Evolutionary conservation across 2,329 filamentous ascomycete genomes (phyloP), one percentile per base, ranked within the genome.

Genomic region (Aureobasidium leucospermi): DNA sequence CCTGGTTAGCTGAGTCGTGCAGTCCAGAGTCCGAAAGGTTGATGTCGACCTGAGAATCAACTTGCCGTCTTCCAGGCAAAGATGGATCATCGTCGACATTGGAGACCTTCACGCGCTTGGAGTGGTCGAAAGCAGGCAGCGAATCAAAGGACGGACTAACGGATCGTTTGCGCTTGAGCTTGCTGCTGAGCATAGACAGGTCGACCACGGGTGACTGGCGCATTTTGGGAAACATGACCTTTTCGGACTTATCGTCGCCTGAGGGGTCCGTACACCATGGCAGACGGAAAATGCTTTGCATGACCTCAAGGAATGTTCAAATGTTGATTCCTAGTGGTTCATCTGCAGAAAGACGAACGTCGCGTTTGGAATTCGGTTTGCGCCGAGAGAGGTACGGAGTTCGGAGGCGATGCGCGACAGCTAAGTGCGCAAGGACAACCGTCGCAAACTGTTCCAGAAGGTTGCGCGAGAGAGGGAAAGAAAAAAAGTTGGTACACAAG

Each of bases 131-230:
- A 60, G 59, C 67, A 57, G 53, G 61, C 41, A 62, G 64, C 46
- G 56, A 65, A 65, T 60, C 57, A 32, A 67, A 64, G 39, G 78
- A 77, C 46, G 74, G 72, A 63, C 78, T 82, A 63, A 77, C 76
- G 34, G 77, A 77, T 59, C 79, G 76, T 71, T 85, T 85, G 63
- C 83, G 79, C 76, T 86, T 86, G 67, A 83, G 72, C 66, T 79
- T 78, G 64, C 76, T 78, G 65, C 76, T 78, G 65, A 78, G 69
- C 65, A 74, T 69, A 41, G 76, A 72, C 59, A 79, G 75, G 61
- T 78, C 76, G 66, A 78, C 71, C 59, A 76, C 71, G 16, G 76
- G 75, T 64, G 74, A 68, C 53, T 69, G 70, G 67, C 72, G 74
- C 71, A 74, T 68, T 67, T 73, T 74, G 65, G 74, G 70, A 62